Evolutionary conservation across 116 monocot species (phyloP).

Genomic region (Zostera marina): DNA sequence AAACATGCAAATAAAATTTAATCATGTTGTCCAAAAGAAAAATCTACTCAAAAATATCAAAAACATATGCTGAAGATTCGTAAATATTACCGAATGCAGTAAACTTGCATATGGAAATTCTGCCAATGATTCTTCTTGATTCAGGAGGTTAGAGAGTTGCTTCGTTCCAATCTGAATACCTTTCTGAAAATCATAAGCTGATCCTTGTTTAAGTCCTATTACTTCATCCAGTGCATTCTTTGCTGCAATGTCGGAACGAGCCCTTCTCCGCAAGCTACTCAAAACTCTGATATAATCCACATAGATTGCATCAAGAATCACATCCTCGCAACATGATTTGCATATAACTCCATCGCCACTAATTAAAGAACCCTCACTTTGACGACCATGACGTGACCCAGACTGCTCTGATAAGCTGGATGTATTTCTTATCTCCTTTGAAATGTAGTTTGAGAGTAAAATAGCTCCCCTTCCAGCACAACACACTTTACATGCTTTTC

Average conservation of each 20-base stretch:
- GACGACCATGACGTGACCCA: slow-evolving; percentile 61
- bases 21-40: neutral
- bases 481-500: slow-evolving; percentile 64
- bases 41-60: neutral
- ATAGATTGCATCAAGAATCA: slow-evolving; percentile 43
- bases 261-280: slow-evolving; percentile 46
- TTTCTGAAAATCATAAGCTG: slow-evolving; percentile 13
- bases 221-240: slow-evolving; percentile 37
- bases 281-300: slow-evolving; percentile 87
- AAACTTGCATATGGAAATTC: slow-evolving; percentile 87
- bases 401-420: slow-evolving; percentile 26
- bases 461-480: slow-evolving; percentile 89
- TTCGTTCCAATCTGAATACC: slow-evolving; percentile 27
- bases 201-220: slow-evolving; percentile 18
- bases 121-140: slow-evolving; percentile 80
- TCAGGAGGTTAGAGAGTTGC: slow-evolving; percentile 36
- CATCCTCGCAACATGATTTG: slow-evolving; percentile 60
- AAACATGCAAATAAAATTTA: slow-evolving; percentile 3
- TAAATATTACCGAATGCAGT: slow-evolving; percentile 39
- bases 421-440: slow-evolving; percentile 42
- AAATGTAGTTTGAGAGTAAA: slow-evolving; percentile 31
- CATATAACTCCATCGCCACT: slow-evolving; percentile 43
- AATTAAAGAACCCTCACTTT: slow-evolving; percentile 19
- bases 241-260: slow-evolving; percentile 53
- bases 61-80: neutral